phyloP scores from a whole-genome alignment of 2,329 filamentous ascomycete genomes.

The Apiospora arundinis region DNA sequence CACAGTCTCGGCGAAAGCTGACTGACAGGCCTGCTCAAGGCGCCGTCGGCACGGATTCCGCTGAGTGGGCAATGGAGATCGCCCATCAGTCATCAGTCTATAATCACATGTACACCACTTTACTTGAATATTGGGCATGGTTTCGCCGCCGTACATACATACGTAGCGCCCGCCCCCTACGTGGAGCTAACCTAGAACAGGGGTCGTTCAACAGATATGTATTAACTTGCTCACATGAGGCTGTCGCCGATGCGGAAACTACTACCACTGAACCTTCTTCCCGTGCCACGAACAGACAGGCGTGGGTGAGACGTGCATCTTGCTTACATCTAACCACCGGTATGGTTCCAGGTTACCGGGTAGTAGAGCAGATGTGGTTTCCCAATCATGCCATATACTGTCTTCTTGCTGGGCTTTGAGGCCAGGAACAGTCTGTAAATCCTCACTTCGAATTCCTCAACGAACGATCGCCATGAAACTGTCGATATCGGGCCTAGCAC shows the following conservation, averaged over 20 bases:
- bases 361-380: not conserved
- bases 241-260: not conserved
- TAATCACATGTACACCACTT: not conserved
- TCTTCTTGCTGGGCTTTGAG: not conserved
- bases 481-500: not conserved
- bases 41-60: slow-evolving; percentile 19
- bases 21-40: not conserved
- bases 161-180: not conserved
- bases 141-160: not conserved
- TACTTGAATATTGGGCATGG: not conserved
- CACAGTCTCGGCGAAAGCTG: not conserved
- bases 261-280: not conserved
- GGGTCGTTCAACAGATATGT: not conserved
- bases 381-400: not conserved
- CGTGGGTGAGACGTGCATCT: not conserved
- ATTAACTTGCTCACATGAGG: slow-evolving; percentile 12
- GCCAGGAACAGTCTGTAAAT: not conserved
- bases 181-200: not conserved
- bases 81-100: not conserved
- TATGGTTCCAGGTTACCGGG: not conserved
- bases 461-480: not conserved
- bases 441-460: not conserved
- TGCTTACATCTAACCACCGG: not conserved
- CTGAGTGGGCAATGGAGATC: not conserved
- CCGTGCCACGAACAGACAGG: too few relatives aligned